These are phyloP conservation scores for Ophiostoma montium DNA, from an alignment of 2,329 filamentous ascomycete species.

Conservation along the genomic window DNA sequence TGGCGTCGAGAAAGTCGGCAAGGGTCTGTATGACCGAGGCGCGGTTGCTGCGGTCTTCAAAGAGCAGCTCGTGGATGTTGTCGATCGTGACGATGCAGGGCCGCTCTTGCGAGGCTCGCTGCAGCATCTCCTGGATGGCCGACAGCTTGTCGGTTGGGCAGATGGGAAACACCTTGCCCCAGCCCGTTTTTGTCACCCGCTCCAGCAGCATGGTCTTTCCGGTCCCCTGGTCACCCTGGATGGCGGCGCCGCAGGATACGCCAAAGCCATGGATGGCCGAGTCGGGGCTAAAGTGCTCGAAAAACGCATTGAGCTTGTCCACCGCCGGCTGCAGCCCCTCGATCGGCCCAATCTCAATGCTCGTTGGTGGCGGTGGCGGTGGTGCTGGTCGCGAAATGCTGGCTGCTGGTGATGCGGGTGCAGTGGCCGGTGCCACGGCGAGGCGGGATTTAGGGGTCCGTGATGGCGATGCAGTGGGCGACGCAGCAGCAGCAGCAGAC, in stretches of 20 bases:
- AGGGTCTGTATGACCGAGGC: slow-evolving; percentile 36
- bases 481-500: not conserved
- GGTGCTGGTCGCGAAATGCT: slow-evolving; percentile 5
- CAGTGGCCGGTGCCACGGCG: not conserved
- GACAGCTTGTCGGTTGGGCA: slow-evolving; percentile 40
- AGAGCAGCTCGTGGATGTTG: slow-evolving; percentile 55
- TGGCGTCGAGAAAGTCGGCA: slow-evolving; percentile 39
- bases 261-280: slow-evolving; percentile 13
- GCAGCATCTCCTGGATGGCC: slow-evolving; percentile 53
- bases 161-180: slow-evolving; percentile 55
- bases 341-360: slow-evolving; percentile 39
- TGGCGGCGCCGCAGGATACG: slow-evolving; percentile 43
- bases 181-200: slow-evolving; percentile 51
- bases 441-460: not conserved
- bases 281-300: slow-evolving; percentile 24
- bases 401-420: not conserved
- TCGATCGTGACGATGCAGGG: slow-evolving; percentile 73
- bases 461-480: slow-evolving; percentile 3
- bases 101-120: slow-evolving; percentile 50
- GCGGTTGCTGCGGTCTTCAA: slow-evolving; percentile 40
- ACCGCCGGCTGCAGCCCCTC: slow-evolving; percentile 56
- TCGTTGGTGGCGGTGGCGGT: slow-evolving; percentile 17
- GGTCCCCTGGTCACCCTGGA: slow-evolving; percentile 72
- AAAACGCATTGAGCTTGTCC: slow-evolving; percentile 49
- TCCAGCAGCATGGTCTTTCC: slow-evolving; percentile 68